These are phyloP conservation scores for Podospora didyma DNA, from an alignment of 495 filamentous ascomycete species.

Conservation along the genomic window DNA sequence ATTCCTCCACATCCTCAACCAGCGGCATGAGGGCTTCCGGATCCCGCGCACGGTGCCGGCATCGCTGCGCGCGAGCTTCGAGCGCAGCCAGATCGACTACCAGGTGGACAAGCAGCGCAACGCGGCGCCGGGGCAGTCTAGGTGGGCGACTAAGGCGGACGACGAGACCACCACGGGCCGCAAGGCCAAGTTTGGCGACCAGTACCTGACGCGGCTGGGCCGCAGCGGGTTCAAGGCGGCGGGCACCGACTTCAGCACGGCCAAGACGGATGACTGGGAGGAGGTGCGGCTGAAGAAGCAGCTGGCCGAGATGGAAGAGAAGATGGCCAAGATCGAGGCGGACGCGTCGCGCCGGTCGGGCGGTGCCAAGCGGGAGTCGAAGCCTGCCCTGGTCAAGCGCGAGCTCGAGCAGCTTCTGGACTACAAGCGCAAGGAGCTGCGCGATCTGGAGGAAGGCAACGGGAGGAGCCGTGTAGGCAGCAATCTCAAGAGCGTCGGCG, in stretches of 20 bases:
- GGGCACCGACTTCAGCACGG: slow-evolving; percentile 77
- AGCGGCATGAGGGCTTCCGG: slow-evolving; percentile 89
- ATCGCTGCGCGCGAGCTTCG: slow-evolving; percentile 83
- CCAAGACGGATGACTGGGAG: slow-evolving; percentile 88
- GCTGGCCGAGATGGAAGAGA: slow-evolving; percentile 78
- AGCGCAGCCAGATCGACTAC: slow-evolving; percentile 93
- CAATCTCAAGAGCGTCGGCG: slow-evolving; percentile 56
- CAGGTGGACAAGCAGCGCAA: slow-evolving; percentile 63
- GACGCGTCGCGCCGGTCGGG: slow-evolving; percentile 33
- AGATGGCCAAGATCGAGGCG: slow-evolving; percentile 67
- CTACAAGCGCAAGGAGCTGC: slow-evolving; percentile 64
- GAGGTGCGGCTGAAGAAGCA: slow-evolving; percentile 93
- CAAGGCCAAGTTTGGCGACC: slow-evolving; percentile 95
- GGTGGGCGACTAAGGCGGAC: slow-evolving; percentile 66
- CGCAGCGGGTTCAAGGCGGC: slow-evolving; percentile 68
- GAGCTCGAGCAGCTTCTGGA: slow-evolving; percentile 88
- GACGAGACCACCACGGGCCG: slow-evolving; percentile 74
- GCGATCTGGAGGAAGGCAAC: slow-evolving; percentile 73
- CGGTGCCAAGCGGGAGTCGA: slow-evolving; percentile 57
- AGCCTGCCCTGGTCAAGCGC: slow-evolving; percentile 83
- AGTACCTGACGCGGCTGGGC: slow-evolving; percentile 87
- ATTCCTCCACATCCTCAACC: slow-evolving; percentile 93
- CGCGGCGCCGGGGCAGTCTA: slow-evolving; percentile 42
- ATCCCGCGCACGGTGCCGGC: slow-evolving; percentile 92
- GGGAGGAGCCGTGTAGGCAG: slow-evolving; percentile 56